Conservation (phyloP, 78 protist species). For the Ministeria vibrans region DNA sequence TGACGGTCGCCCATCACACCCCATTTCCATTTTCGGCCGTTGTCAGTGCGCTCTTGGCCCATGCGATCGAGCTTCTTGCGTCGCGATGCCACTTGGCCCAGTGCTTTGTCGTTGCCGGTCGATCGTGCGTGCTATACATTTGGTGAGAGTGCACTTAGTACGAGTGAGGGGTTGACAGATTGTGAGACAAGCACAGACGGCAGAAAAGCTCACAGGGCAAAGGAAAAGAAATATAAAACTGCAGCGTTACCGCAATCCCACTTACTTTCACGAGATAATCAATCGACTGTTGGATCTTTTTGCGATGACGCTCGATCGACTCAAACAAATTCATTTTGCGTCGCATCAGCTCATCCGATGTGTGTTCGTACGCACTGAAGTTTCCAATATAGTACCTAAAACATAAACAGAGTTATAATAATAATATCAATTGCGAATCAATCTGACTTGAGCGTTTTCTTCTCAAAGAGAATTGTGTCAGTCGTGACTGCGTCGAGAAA, state of each 20-base stretch:
- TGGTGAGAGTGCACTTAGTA: too few species aligned
- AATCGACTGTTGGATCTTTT: neutral
- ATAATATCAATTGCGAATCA: too few species aligned
- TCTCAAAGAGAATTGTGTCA: conserved; percentile 59
- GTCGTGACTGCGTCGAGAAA: conserved; percentile 74
- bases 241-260: neutral
- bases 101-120: neutral
- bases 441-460: conserved; percentile 45
- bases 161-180: neutral
- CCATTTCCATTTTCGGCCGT: neutral
- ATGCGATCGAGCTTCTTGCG: conserved; percentile 2
- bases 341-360: neutral
- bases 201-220: too few species aligned
- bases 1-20: too few species aligned
- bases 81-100: conserved; percentile 11
- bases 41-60: conserved; percentile 11
- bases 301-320: neutral
- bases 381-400: conserved; percentile 52
- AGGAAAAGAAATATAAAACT: too few species aligned
- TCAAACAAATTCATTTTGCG: neutral
- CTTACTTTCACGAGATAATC: neutral
- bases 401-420: too few species aligned
- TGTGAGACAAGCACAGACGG: too few species aligned
- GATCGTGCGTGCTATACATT: neutral
- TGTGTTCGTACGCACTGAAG: neutral